These are phyloP conservation scores for Wallacemonas collosoma DNA, from an alignment of 208 protist species.

Conservation along the genomic window DNA sequence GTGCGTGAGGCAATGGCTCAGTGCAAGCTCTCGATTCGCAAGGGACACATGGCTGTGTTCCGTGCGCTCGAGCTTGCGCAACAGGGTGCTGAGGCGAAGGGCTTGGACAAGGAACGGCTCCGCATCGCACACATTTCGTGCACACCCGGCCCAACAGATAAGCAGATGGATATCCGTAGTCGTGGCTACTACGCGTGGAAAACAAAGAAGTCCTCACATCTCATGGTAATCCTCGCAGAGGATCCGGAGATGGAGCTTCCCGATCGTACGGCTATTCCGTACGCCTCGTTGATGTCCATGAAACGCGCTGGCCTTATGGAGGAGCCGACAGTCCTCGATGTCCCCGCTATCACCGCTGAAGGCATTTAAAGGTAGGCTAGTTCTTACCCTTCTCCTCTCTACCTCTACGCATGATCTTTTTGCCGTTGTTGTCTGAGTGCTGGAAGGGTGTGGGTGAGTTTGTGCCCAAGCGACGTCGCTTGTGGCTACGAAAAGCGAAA, in stretches of 20 bases:
- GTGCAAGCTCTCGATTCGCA: constrained; percentile 88
- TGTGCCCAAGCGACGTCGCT: background rate
- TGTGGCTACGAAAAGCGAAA: background rate
- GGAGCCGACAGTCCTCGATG: constrained; percentile 75
- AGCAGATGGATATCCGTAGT: constrained; percentile 90
- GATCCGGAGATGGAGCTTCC: constrained; percentile 90
- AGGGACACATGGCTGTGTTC: constrained; percentile 87
- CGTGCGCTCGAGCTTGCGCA: constrained; percentile 82
- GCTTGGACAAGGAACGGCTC: constrained; percentile 87
- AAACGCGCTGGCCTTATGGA: constrained; percentile 70
- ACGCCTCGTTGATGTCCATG: constrained; percentile 85
- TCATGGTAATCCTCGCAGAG: constrained; percentile 83
- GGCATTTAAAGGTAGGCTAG: constrained; percentile 54
- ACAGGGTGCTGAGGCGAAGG: constrained; percentile 87
- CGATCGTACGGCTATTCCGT: constrained; percentile 87
- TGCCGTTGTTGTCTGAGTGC: constrained; percentile 3
- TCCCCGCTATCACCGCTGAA: constrained; percentile 89
- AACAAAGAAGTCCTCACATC: constrained; percentile 88
- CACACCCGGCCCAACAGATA: constrained; percentile 84
- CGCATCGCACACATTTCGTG: constrained; percentile 87
- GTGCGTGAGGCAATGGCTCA: constrained; percentile 90
- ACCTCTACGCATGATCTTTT: background rate
- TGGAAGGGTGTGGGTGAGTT: background rate
- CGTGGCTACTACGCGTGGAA: constrained; percentile 90
- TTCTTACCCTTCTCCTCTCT: background rate